These are phyloP conservation scores for Yamadazyma laniorum DNA, from an alignment of 805 yeast species.

Conservation along the genomic window DNA sequence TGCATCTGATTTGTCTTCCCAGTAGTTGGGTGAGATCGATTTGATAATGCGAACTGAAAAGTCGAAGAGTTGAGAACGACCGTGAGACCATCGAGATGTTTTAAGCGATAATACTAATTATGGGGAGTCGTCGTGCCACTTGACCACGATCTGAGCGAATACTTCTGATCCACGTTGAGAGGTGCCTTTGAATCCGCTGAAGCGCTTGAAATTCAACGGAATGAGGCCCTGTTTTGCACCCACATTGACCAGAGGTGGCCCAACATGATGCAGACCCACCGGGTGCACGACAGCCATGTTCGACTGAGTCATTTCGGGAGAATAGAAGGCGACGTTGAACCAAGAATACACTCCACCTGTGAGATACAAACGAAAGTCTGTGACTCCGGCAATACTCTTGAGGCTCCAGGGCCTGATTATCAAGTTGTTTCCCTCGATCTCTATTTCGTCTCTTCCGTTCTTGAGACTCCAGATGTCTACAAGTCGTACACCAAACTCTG, in stretches of 20 bases:
- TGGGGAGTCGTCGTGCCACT: no score
- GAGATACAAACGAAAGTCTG: constrained; percentile 18
- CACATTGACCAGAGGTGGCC: background rate
- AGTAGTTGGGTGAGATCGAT: no score
- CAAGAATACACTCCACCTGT: constrained; percentile 25
- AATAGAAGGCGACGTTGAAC: constrained; percentile 25
- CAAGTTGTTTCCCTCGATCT: constrained; percentile 1
- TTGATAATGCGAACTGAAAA: no score
- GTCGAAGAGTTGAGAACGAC: no score
- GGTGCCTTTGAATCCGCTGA: constrained; percentile 71
- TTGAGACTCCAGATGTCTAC: background rate
- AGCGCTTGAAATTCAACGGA: constrained; percentile 26
- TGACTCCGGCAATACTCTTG: background rate
- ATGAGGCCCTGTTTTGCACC: constrained; percentile 7
- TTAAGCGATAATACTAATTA: no score
- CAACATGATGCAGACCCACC: no score
- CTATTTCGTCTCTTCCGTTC: background rate
- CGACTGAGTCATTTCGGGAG: no score
- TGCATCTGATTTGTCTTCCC: constrained; percentile 19
- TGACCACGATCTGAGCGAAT: no score
- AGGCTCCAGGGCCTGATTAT: background rate
- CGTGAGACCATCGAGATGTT: no score
- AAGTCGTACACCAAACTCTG: constrained; percentile 3
- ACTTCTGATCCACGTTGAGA: no score
- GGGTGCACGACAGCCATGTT: no score